These are phyloP conservation scores for Backusella luteola DNA, from an alignment of 192 early-diverging fungal genomes.

Conservation along the genomic window DNA sequence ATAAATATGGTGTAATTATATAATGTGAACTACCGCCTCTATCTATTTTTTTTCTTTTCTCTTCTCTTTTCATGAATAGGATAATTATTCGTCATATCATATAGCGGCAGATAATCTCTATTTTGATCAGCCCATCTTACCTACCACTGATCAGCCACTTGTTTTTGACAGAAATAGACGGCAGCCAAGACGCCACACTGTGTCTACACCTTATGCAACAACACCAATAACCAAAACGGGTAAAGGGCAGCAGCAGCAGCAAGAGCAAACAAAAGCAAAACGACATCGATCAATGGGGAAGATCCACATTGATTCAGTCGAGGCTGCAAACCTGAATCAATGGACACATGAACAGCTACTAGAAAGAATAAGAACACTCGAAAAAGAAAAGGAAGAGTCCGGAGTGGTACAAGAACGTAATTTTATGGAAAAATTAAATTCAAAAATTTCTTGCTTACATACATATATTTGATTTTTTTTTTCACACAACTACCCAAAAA, in stretches of 20 bases:
- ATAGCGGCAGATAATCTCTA: background rate
- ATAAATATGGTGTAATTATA: background rate
- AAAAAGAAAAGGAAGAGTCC: conserved; percentile 24
- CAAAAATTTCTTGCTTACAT: background rate
- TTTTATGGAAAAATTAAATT: background rate
- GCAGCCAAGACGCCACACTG: conserved; percentile 25
- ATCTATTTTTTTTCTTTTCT: background rate
- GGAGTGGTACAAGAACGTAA: background rate
- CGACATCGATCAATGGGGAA: conserved; percentile 20
- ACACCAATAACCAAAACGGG: background rate
- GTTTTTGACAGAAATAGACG: background rate
- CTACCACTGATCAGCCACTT: background rate
- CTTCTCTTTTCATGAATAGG: background rate
- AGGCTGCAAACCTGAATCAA: conserved; percentile 7
- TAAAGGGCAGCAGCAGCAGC: background rate
- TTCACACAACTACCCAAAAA: background rate
- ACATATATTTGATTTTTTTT: background rate
- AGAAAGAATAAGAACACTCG: conserved; percentile 19
- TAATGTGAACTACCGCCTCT: background rate
- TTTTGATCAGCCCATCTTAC: background rate
- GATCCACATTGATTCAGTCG: background rate
- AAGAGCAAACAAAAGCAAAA: conserved; percentile 8
- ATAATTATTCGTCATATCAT: background rate
- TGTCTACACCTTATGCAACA: conserved; percentile 24
- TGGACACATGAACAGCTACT: conserved; percentile 24